Percentiles rank a stretch among this genome's conserved stretches.
Evolutionary conservation across 257 asterid genomes (phyloP).

Genomic region (Solanum pennellii): DNA sequence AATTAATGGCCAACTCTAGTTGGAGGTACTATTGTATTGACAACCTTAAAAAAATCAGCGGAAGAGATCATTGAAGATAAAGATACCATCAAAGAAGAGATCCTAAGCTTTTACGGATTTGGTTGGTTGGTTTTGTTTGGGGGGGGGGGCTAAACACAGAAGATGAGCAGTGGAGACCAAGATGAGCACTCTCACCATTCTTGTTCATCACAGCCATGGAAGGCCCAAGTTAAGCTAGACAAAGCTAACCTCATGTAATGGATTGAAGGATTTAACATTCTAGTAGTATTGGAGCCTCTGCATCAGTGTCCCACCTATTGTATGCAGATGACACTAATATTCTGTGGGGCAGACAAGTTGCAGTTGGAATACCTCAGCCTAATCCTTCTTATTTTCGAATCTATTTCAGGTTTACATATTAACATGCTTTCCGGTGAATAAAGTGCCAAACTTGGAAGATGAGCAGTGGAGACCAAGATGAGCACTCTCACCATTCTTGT

Average conservation of each 20-base stretch:
- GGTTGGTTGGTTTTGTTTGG: no score
- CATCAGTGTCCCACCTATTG: neutral
- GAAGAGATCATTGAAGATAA: neutral
- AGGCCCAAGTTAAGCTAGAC: neutral
- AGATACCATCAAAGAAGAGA: neutral
- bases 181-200: neutral
- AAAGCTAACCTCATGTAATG: neutral
- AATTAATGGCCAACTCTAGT: neutral
- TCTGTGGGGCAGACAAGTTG: neutral
- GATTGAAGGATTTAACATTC: neutral
- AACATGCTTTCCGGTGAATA: neutral
- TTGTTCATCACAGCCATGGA: neutral
- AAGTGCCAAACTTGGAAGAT: neutral
- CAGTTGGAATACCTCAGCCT: neutral
- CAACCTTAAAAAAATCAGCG: neutral
- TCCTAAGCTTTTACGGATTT: neutral
- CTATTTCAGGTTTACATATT: neutral
- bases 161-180: neutral
- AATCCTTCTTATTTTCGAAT: neutral
- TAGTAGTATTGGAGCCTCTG: neutral
- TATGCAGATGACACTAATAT: neutral
- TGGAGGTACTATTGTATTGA: neutral
- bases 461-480: neutral
- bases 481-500: neutral
- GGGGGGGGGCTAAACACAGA: neutral